A percentile compares a stretch with the other conserved stretches of the same genome.
Evolutionary conservation across 441 rosid species (phyloP).

Genomic region (Jatropha multifida): DNA sequence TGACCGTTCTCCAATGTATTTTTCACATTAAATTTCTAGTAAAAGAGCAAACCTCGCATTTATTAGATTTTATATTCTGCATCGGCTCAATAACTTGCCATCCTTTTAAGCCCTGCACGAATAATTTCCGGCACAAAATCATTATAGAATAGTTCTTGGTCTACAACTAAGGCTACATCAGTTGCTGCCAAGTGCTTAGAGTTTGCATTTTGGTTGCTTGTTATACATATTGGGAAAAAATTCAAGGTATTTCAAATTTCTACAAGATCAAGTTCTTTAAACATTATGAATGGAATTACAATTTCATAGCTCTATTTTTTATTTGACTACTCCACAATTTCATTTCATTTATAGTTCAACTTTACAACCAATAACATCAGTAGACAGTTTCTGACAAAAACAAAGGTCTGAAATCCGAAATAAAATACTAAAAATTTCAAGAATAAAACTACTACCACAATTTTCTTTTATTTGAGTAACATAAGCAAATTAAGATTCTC

Average conservation of each 20-base stretch:
- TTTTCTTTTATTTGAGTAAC: neutral
- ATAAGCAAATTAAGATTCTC: neutral
- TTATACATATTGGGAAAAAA: neutral
- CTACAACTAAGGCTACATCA: neutral
- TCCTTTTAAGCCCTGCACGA: constrained; percentile 54
- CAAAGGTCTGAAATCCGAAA: neutral
- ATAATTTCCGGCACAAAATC: constrained; percentile 19
- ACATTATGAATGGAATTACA: neutral
- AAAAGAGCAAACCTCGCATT: constrained; percentile 58
- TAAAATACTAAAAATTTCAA: neutral
- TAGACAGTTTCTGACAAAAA: neutral
- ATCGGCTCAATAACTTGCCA: constrained; percentile 41
- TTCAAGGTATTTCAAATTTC: neutral
- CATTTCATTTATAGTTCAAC: neutral
- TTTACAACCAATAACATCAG: neutral
- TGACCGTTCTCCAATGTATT: neutral
- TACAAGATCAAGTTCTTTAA: neutral
- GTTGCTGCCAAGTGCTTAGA: neutral
- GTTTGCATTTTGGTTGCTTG: neutral
- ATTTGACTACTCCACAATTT: neutral
- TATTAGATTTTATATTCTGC: constrained; percentile 29
- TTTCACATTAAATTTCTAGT: neutral
- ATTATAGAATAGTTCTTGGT: neutral
- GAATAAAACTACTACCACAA: neutral
- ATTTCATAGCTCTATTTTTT: neutral